Conservation (phyloP, 1,284 basidiomycete genomes). For the Boletus mariae region DNA sequence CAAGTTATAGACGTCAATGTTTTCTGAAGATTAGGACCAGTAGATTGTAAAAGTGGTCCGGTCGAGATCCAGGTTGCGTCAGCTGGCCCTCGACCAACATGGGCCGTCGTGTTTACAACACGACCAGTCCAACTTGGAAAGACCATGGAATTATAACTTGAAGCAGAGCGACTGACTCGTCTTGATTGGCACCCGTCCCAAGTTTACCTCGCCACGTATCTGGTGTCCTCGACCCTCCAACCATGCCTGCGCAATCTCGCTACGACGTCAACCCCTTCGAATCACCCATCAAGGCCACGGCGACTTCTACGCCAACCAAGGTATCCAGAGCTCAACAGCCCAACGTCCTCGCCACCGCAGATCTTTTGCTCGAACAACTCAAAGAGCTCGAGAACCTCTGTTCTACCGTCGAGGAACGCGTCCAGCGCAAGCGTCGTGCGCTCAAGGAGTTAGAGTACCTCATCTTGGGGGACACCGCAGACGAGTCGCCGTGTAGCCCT, state of each 20-base stretch:
- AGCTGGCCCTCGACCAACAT: too few relatives aligned
- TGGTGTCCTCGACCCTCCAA: background rate
- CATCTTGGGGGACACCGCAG: conserved; percentile 13
- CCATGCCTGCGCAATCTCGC: conserved; percentile 13
- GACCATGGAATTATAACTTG: conserved; percentile 6
- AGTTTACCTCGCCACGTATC: background rate
- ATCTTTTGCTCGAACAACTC: conserved; percentile 27
- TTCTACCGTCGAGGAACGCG: conserved; percentile 25
- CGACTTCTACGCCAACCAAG: background rate
- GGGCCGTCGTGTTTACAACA: conserved; percentile 8
- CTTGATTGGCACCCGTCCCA: conserved; percentile 1
- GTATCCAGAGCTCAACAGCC: conserved; percentile 2
- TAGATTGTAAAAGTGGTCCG: too few relatives aligned
- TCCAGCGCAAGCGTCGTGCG: conserved; percentile 24
- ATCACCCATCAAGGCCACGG: conserved; percentile 17
- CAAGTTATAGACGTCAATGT: too few relatives aligned
- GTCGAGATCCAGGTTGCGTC: background rate
- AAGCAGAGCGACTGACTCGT: conserved; percentile 2
- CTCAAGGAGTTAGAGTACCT: conserved; percentile 29
- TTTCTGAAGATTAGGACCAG: too few relatives aligned
- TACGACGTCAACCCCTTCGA: conserved; percentile 16
- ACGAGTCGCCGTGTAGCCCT: conserved; percentile 18
- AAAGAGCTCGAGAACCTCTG: conserved; percentile 23
- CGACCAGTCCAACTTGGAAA: conserved; percentile 7
- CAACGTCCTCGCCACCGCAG: conserved; percentile 28